Evolutionary conservation across 192 early-diverging fungal genomes (phyloP).

Genomic region (Backusella morwellensis): DNA sequence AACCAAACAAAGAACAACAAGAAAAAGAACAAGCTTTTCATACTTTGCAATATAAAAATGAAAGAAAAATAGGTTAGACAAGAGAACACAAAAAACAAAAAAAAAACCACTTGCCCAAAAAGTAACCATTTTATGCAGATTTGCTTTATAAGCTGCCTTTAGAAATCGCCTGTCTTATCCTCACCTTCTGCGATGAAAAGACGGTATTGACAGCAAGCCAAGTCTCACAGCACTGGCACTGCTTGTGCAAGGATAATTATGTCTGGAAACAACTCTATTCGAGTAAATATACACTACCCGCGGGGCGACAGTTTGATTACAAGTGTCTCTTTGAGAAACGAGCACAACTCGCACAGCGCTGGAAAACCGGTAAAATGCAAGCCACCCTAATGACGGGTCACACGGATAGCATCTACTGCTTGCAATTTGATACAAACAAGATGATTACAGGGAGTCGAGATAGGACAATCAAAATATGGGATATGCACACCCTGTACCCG

Average conservation of each 20-base stretch:
- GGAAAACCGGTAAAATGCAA: constrained; percentile 14
- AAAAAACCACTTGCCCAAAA: background rate
- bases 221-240: constrained; percentile 18
- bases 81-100: too few species aligned
- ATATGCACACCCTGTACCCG: constrained; percentile 53
- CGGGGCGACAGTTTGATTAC: constrained; percentile 1
- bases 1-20: background rate
- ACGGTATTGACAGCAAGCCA: background rate
- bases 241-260: constrained; percentile 9
- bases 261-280: constrained; percentile 19
- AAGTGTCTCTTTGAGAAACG: constrained; percentile 1
- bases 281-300: background rate
- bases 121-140: constrained; percentile 17
- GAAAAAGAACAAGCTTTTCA: background rate
- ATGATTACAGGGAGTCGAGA: constrained; percentile 84
- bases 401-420: constrained; percentile 86
- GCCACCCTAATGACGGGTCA: constrained; percentile 46
- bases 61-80: background rate
- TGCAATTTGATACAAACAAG: constrained; percentile 79
- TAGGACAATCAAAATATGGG: constrained; percentile 84
- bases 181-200: constrained; percentile 15
- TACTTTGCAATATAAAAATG: background rate
- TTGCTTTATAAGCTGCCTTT: constrained; percentile 9
- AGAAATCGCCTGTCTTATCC: constrained; percentile 11
- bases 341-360: constrained; percentile 1